Conservation (phyloP, 2,329 filamentous ascomycete genomes). For the Talaromyces sp. region DNA sequence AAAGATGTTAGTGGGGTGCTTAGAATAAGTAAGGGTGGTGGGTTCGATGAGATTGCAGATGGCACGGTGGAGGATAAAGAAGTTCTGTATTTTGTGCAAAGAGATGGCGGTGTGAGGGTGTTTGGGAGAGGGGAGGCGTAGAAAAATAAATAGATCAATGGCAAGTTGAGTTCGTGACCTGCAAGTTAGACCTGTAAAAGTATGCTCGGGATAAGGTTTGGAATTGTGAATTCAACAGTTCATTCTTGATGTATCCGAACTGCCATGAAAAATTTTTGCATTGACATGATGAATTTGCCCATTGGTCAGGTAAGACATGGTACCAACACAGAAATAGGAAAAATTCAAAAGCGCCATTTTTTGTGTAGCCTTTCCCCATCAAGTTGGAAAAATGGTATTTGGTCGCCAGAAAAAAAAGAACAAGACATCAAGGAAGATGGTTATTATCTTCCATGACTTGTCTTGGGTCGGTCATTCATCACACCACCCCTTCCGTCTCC, state of each 20-base stretch:
- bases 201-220: neutral
- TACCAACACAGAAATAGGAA: conserved; percentile 10
- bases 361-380: neutral
- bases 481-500: conserved; percentile 14
- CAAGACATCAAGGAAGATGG: neutral
- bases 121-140: conserved; percentile 72
- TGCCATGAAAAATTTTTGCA: conserved; percentile 7
- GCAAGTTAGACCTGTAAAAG: neutral
- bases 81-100: conserved; percentile 73
- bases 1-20: conserved; percentile 87
- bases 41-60: conserved; percentile 29
- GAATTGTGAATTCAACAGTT: conserved; percentile 5
- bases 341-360: conserved; percentile 10
- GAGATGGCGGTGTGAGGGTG: conserved; percentile 74
- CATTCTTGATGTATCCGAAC: conserved; percentile 8
- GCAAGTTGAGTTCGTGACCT: neutral
- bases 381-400: conserved; percentile 2
- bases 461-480: conserved; percentile 21
- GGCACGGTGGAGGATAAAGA: conserved; percentile 56
- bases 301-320: conserved; percentile 1
- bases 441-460: neutral
- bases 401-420: conserved; percentile 1
- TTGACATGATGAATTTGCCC: conserved; percentile 11
- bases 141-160: conserved; percentile 1
- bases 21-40: conserved; percentile 62